phyloP scores from a whole-genome alignment of 2,329 filamentous ascomycete genomes.

The Zymoseptoria passerinii region DNA sequence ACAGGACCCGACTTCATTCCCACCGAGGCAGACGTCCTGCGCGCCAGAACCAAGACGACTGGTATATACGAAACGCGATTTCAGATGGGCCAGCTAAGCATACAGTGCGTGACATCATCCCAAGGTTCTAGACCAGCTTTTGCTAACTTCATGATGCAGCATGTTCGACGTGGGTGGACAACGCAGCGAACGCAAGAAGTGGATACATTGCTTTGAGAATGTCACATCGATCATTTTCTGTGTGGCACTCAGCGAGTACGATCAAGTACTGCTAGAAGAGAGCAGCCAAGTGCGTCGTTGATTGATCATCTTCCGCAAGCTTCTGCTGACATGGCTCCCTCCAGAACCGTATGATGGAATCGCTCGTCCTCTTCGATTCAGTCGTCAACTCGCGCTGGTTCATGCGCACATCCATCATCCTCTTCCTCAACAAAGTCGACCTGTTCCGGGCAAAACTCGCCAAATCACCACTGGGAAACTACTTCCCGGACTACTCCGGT shows the following conservation, averaged over 20 bases:
- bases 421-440: conserved; percentile 98
- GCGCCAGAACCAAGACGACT: conserved; percentile 94
- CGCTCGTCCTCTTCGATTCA: conserved; percentile 88
- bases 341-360: conserved; percentile 99
- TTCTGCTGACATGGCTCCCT: conserved; percentile 17
- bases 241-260: conserved; percentile 94
- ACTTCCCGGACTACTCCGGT: conserved; percentile 96
- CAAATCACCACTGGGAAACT: conserved; percentile 82
- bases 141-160: conserved; percentile 41
- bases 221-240: conserved; percentile 99
- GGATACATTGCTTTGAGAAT: conserved; percentile 99
- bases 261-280: conserved; percentile 92
- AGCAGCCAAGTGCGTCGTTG: conserved; percentile 71
- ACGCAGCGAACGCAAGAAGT: conserved; percentile 96
- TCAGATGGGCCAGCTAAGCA: conserved; percentile 96
- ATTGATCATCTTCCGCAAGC: neutral
- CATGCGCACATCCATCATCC: conserved; percentile 95
- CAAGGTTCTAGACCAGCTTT: neutral
- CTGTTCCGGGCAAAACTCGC: conserved; percentile 92
- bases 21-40: conserved; percentile 86
- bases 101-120: conserved; percentile 62
- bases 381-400: conserved; percentile 99
- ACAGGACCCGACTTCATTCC: conserved; percentile 78
- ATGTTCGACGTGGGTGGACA: conserved; percentile 99
- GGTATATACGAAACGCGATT: conserved; percentile 99